Evolutionary conservation across 371 early-diverging fungal species (phyloP).

Genomic region (Rhizopus delemar): DNA sequence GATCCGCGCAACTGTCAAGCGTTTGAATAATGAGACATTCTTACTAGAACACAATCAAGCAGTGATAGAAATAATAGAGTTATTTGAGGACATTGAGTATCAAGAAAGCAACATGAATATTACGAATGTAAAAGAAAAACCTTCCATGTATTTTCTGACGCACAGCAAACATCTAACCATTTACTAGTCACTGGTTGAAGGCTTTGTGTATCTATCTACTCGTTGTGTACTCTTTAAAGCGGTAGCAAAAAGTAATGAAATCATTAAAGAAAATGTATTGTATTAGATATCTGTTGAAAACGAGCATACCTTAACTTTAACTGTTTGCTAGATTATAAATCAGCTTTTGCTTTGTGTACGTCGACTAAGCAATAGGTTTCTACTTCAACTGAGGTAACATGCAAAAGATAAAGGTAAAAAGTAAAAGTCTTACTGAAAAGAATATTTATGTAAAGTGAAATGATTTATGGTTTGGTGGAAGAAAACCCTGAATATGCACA

Average conservation of each 20-base stretch:
- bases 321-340: slow-evolving; percentile 20
- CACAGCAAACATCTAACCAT: neutral
- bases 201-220: slow-evolving; percentile 37
- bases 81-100: slow-evolving; percentile 34
- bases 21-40: slow-evolving; percentile 25
- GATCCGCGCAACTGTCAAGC: slow-evolving; percentile 18
- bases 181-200: slow-evolving; percentile 32
- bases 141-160: neutral
- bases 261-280: slow-evolving; percentile 24
- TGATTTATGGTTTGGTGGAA: slow-evolving; percentile 36
- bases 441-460: slow-evolving; percentile 28
- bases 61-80: slow-evolving; percentile 25
- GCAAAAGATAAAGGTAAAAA: neutral
- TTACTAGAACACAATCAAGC: slow-evolving; percentile 25
- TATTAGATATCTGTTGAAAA: neutral
- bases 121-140: neutral
- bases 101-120: slow-evolving; percentile 5
- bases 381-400: slow-evolving; percentile 33
- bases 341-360: slow-evolving; percentile 27
- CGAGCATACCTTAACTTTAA: neutral
- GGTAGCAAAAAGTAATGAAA: slow-evolving; percentile 19
- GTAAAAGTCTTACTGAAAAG: neutral
- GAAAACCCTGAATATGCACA: slow-evolving; percentile 32
- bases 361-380: slow-evolving; percentile 23
- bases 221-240: slow-evolving; percentile 28